Conservation (phyloP, 2,329 filamentous ascomycete genomes). For the Cadophora luteo-olivacea region DNA sequence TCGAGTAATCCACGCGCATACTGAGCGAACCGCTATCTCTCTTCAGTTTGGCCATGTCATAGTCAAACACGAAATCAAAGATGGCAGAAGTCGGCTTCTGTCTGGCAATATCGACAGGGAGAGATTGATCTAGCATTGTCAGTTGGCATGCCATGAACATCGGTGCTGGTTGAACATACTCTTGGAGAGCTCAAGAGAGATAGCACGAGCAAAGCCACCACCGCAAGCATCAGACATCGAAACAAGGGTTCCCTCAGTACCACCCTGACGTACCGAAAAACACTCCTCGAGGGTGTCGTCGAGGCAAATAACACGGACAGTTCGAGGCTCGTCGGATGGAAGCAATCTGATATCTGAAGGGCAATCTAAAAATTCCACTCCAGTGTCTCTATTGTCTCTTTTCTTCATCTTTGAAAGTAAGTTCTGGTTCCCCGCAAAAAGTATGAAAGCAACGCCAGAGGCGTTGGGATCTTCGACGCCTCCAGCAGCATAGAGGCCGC, state of each 20-base stretch:
- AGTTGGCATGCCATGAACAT: too few relatives aligned
- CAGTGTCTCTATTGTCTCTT: neutral
- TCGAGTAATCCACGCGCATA: conserved; percentile 20
- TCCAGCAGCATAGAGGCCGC: neutral
- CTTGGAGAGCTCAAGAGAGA: conserved; percentile 4
- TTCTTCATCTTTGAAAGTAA: neutral
- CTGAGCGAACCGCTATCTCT: conserved; percentile 9
- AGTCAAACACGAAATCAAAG: conserved; percentile 15
- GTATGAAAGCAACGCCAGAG: neutral
- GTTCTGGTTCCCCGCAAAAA: neutral
- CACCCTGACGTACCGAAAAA: neutral
- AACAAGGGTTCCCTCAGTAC: conserved; percentile 7
- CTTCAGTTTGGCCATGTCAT: neutral
- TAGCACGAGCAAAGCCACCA: neutral
- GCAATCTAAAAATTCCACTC: neutral
- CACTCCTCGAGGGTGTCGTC: neutral
- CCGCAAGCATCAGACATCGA: conserved; percentile 7
- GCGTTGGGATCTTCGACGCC: neutral
- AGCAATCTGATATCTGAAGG: neutral
- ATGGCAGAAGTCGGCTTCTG: neutral
- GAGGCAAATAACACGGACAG: neutral
- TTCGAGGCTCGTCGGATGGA: neutral
- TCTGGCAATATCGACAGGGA: conserved; percentile 5
- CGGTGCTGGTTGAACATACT: too few relatives aligned
- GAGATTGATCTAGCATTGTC: neutral